Evolutionary conservation across 225 moss, liverwort and hornwort genomes (phyloP), one percentile per base, ranked within the genome.

Genomic region (Antitrichia curtipendula): DNA sequence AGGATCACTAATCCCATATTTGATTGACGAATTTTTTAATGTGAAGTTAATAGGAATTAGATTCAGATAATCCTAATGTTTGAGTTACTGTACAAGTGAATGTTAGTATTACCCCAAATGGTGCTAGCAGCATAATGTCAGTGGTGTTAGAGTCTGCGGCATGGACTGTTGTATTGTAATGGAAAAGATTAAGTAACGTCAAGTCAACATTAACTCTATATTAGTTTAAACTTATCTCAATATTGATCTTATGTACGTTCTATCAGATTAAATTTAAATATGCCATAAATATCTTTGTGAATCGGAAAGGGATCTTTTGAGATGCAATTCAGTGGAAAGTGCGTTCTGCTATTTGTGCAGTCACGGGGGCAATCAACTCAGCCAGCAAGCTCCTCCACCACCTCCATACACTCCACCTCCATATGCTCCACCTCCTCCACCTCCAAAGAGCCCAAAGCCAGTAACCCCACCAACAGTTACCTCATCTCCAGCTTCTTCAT

Each of bases 301-400:
- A 82, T 66, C 38, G 18, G 18, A 53, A 50, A 60, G 50, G 64
- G 57, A 25, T 45, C 19, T 78, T 34, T 43, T 27, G 57, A 57
- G 57, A 68, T 54, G 73, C 62, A 43, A 36, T 66, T 83, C 74
- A 34, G 32, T 82, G 69, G 50, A 74, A 76, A 22, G 63, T 52
- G 32, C 9, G 52, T 66, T 59, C 50, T 85, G 72, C 65, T 85
- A 60, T 82, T 75, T 78, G 50, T 85, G 73, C 90, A 95, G 95
- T 82, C 50, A 82, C 86, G 88, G 70, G 56, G 95, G 94, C 75
- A 95, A 95, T 88, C 94, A 93, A 86, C 81, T 95, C 62, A 91
- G 70, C 73, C 85, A 38, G 75, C 91, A 93, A 79, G 94, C 92
- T 75, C 90, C 95, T 72, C 93, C 94, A 49, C 93, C 94, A 13